Percentiles rank a stretch among this genome's conserved stretches.
phyloP scores from a whole-genome alignment of 1,139 yeast genomes.

The Saccharomyces hybrid region DNA sequence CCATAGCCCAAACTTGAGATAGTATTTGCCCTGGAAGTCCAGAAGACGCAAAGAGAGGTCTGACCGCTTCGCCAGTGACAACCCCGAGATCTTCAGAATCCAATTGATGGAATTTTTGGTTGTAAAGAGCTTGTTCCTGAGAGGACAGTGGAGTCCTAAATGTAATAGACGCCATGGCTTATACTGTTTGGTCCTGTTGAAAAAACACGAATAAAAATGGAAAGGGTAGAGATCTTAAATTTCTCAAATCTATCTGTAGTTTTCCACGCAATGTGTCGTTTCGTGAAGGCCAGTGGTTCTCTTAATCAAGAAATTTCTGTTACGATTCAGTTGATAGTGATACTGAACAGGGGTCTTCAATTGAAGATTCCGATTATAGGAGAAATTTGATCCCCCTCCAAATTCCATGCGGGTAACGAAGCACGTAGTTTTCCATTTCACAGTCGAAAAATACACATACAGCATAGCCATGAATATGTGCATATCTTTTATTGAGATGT shows the following conservation, averaged over 20 bases:
- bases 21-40: conserved; percentile 70
- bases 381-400: conserved; percentile 7
- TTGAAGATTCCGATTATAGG: conserved; percentile 6
- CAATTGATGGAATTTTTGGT: conserved; percentile 66
- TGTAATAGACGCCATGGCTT: conserved; percentile 19
- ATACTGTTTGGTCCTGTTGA: not conserved
- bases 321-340: not conserved
- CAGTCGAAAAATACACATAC: not conserved
- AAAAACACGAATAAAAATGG: not conserved
- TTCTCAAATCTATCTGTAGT: not conserved
- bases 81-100: conserved; percentile 76
- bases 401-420: not conserved
- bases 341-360: not conserved
- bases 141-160: conserved; percentile 47
- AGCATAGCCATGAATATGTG: not conserved
- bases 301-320: not conserved
- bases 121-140: conserved; percentile 70
- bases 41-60: conserved; percentile 76
- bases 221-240: not conserved
- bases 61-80: conserved; percentile 86
- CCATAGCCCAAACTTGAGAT: conserved; percentile 91
- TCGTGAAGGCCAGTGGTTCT: not conserved
- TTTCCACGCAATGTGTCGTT: not conserved
- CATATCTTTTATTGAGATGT: not conserved
- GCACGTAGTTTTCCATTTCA: not conserved